Base-by-base conservation (phyloP, 345 rosid genomes). In the Citrus trifoliata region DNA sequence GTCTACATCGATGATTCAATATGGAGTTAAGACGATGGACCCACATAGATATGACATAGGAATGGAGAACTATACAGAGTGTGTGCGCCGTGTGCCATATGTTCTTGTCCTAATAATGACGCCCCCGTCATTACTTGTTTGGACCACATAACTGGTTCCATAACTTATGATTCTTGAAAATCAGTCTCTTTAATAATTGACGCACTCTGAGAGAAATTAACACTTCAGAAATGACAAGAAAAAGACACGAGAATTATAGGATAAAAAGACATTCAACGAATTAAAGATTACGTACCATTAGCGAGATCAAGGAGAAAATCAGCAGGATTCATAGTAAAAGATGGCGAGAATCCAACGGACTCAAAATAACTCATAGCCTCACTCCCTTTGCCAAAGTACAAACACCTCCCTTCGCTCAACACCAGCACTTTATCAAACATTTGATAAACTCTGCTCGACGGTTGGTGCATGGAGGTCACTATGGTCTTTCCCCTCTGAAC, bases 221-320 rank as follows among this genome's bases (percentile, higher is more conserved):
- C 48, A 42, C 48, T 42, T 42, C 18, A 46, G 51, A 46, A 46
- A 13, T 65, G 68, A 65, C 46, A 42, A 7, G 69, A 19, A 65
- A 33, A 65, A 2, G 70, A 9, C 27, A 22, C 48, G 22, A 37
- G 22, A 25, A 24, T 7, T 16, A 48, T 46, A 42, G 30, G 10
- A 14, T 67, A 48, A 38, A 48, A 38, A 38, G n/a, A 6, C 18
- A 30, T 8, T 30, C 30, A 38, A 53, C 58, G 19, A 53, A 18
- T 53, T 6, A 27, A 70, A 76, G 72, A 32, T 42, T 80, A 86
- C 97, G 86, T 91, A 95, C 99, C 99, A 64, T 93, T 93, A 37
- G 99, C 99, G 82, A 95, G 98, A 84, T 95, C 99, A 63, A 95
- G 98, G 74, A 95, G 91, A 76, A 93, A 95, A 83, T 95, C 99